Conservation (phyloP, 2,329 filamentous ascomycete species). For the Whalleya microplaca region DNA sequence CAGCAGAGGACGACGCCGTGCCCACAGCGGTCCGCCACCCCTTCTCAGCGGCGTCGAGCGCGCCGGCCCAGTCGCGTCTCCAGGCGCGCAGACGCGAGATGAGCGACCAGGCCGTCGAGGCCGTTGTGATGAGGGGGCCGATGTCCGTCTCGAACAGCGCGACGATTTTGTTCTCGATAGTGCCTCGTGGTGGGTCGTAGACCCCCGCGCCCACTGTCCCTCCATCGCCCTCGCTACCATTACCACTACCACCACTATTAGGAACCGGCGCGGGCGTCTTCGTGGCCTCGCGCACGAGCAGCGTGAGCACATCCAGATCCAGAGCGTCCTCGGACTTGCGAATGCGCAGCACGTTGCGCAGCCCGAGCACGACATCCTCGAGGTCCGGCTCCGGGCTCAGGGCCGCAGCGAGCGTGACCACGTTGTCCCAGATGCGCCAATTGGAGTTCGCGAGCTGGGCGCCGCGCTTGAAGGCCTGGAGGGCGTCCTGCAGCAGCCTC, state of each 20-base stretch:
- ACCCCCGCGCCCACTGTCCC: constrained; percentile 28
- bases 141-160: constrained; percentile 75
- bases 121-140: constrained; percentile 81
- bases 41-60: constrained; percentile 84
- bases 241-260: constrained; percentile 34
- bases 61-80: constrained; percentile 69
- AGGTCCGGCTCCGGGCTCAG: constrained; percentile 72
- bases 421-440: constrained; percentile 95
- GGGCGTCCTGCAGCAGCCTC: constrained; percentile 71
- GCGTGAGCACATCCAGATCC: constrained; percentile 72
- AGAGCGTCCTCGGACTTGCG: constrained; percentile 78
- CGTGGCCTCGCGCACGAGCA: constrained; percentile 71
- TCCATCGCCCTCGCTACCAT: not conserved
- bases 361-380: constrained; percentile 73
- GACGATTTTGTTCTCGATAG: constrained; percentile 65
- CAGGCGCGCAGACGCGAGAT: constrained; percentile 75
- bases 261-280: constrained; percentile 38
- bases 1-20: constrained; percentile 48
- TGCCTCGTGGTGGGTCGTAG: constrained; percentile 58
- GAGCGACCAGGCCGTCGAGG: constrained; percentile 76
- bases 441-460: constrained; percentile 82
- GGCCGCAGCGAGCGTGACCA: constrained; percentile 82
- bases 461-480: constrained; percentile 85
- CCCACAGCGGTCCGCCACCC: constrained; percentile 75
- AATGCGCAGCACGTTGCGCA: constrained; percentile 76